Base-by-base conservation (phyloP, 108 stramenopile genomes). In the Pseudonitzschia multiseries region DNA sequence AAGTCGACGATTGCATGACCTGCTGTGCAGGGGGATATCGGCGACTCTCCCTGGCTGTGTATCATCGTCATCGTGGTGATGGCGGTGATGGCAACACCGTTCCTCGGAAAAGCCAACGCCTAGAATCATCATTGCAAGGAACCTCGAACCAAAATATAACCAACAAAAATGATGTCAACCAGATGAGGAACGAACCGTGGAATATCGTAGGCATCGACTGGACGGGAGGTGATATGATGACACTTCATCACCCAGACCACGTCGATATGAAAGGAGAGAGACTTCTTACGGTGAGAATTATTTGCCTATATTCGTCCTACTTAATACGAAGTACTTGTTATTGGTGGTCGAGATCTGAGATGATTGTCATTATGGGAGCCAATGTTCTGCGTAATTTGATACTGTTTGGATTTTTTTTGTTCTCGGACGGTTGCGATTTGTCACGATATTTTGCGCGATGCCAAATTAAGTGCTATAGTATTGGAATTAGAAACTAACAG, bases 191-290 rank as follows among this genome's bases (percentile, higher is more conserved):
- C 40, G 22, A 68, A 18, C 48, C 73, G 13, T 29, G 48, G 42
- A 66, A 62, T 54, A 46, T 76, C 3, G 57, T 15, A 18, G 62
- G 51, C 28, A 57, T 87, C n/a, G 79, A 80, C 14, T 90, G 89
- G 87, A 93, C 88, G 0, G 92, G 89, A 13, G 92, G 92, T 8
- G 88, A 93, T 57, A 93, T 93, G 92, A 87, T 92, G 78, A 52
- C 82, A 8, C 65, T 87, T 12, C 60, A 57, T 1, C 70, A 77
- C 46, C 24, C 57, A 22, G 64, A 50, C 26, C 9, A 42, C 20
- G 56, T 77, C 36, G 52, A 57, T 13, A 66, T 86, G 68, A 56
- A 80, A 24, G 69, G 76, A 0, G 73, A 80, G 28, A 62, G 70
- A 21, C 31, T 86, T n/a, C 60, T 71, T 48, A 81, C 84, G 50